phyloP scores from a whole-genome alignment of 306 rosid genomes.

The Prinsepia uniflora region DNA sequence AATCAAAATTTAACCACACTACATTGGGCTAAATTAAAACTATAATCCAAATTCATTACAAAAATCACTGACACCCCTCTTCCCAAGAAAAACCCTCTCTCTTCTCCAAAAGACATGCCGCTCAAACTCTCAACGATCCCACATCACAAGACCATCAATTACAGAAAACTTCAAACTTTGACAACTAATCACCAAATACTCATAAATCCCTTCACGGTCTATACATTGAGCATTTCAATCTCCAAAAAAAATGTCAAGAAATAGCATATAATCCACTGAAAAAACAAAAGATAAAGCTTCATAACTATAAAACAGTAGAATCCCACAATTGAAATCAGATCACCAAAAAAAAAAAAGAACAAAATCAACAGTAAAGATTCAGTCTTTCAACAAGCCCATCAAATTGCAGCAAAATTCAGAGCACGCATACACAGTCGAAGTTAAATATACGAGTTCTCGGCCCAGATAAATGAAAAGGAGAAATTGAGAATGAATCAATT shows the following conservation, averaged over 20 bases:
- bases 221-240: background rate
- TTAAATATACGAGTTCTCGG: background rate
- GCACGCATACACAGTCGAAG: background rate
- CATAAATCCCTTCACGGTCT: background rate
- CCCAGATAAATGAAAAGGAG: background rate
- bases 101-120: background rate
- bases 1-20: too few relatives aligned
- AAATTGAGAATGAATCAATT: background rate
- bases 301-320: slow-evolving; percentile 5
- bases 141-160: background rate
- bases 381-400: background rate
- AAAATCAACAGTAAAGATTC: background rate
- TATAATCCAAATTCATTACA: background rate
- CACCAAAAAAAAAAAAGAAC: background rate
- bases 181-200: background rate
- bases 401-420: background rate
- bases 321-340: slow-evolving; percentile 10
- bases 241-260: background rate
- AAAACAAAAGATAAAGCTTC: background rate
- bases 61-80: background rate
- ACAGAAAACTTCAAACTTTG: background rate
- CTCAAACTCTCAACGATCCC: background rate
- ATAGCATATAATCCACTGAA: background rate
- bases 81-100: background rate
- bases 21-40: too few relatives aligned